phyloP scores from a whole-genome alignment of 1,139 yeast species.

The Zygoascus meyerae region DNA sequence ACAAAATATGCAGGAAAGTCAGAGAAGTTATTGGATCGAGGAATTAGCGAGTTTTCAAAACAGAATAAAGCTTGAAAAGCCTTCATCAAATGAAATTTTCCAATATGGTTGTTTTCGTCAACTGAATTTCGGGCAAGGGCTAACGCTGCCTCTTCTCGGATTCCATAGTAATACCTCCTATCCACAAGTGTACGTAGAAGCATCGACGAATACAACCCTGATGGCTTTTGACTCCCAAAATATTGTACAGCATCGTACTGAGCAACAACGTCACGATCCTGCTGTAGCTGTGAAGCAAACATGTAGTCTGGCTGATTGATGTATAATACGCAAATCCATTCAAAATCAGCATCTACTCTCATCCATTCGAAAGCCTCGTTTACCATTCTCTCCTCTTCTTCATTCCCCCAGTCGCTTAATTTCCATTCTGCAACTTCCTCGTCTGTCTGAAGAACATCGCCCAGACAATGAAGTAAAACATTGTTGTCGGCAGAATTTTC shows the following conservation, averaged over 20 bases:
- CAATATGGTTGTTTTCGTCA: slow-evolving; percentile 58
- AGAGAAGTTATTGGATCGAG: slow-evolving; percentile 73
- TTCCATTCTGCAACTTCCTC: slow-evolving; percentile 67
- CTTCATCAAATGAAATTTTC: slow-evolving; percentile 63
- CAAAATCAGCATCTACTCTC: slow-evolving; percentile 92
- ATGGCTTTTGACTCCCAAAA: slow-evolving; percentile 61
- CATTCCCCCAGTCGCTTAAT: slow-evolving; percentile 64
- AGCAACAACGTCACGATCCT: slow-evolving; percentile 95
- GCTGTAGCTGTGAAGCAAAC: slow-evolving; percentile 90
- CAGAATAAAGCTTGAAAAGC: slow-evolving; percentile 70
- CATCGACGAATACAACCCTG: slow-evolving; percentile 65
- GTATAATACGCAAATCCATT: slow-evolving; percentile 83
- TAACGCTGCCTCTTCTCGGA: slow-evolving; percentile 78
- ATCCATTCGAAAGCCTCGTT: slow-evolving; percentile 97
- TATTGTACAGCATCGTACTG: slow-evolving; percentile 78
- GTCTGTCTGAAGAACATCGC: slow-evolving; percentile 63
- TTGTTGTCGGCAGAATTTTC: slow-evolving; percentile 28
- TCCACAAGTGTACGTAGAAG: slow-evolving; percentile 80
- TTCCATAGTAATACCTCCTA: slow-evolving; percentile 78
- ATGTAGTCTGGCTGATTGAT: slow-evolving; percentile 91
- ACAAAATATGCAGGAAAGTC: slow-evolving; percentile 63
- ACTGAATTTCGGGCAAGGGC: slow-evolving; percentile 68
- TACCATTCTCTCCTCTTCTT: slow-evolving; percentile 61
- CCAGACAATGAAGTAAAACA: slow-evolving; percentile 56
- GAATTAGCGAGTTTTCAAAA: slow-evolving; percentile 59